Conservation (phyloP, 2,329 filamentous ascomycete species). For the Fusarium sp. region DNA sequence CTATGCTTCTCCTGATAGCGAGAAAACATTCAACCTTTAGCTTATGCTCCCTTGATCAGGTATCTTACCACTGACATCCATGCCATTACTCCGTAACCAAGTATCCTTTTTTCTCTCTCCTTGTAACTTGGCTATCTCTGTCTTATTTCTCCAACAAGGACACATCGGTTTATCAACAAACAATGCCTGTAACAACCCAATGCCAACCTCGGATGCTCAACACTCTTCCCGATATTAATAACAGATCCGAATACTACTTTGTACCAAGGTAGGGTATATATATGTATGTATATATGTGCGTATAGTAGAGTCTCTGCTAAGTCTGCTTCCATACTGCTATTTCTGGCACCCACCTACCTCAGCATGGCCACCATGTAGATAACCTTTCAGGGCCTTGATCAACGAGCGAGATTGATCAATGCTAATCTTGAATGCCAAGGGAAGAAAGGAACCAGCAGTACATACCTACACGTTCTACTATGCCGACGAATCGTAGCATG, state of each 20-base stretch:
- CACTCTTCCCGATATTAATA: constrained; percentile 3
- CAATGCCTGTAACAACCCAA: background rate
- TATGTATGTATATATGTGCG: background rate
- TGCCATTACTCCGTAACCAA: too few relatives aligned
- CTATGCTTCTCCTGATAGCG: constrained; percentile 12
- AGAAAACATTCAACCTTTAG: background rate
- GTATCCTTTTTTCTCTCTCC: background rate
- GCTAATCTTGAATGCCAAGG: background rate
- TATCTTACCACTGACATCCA: background rate
- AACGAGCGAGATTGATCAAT: constrained; percentile 33
- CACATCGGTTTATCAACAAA: background rate
- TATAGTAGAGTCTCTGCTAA: constrained; percentile 9
- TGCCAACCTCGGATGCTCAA: constrained; percentile 1
- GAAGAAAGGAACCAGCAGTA: constrained; percentile 15
- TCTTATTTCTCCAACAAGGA: constrained; percentile 11
- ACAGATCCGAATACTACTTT: constrained; percentile 2
- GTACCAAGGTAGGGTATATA: constrained; percentile 5
- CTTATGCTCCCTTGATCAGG: background rate
- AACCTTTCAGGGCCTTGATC: constrained; percentile 13
- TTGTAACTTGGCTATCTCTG: constrained; percentile 1
- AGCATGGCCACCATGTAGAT: constrained; percentile 12
- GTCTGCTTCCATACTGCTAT: constrained; percentile 28
- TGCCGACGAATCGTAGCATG: background rate
- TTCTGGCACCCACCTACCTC: constrained; percentile 2
- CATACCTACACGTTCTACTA: too few relatives aligned